A percentile compares a stretch with the other conserved stretches of the same genome.
These are phyloP conservation scores for Samsoniella hepiali DNA, from an alignment of 2,329 filamentous ascomycete species.

Conservation along the genomic window DNA sequence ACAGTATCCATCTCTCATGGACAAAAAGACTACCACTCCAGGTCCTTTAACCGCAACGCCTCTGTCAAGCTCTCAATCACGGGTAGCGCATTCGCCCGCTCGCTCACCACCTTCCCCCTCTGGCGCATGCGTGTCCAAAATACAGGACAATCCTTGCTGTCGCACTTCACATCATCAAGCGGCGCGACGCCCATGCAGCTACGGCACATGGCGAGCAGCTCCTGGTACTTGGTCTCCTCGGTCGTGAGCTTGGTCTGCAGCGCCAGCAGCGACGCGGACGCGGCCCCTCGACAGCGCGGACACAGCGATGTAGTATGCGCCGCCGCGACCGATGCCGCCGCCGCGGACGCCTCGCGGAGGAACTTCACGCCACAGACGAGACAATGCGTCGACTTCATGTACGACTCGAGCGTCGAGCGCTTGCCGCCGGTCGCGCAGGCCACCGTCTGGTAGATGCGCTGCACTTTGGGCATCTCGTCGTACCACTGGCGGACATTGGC, in stretches of 20 bases:
- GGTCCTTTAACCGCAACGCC: constrained; percentile 25
- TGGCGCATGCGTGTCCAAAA: constrained; percentile 78
- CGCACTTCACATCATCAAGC: constrained; percentile 76
- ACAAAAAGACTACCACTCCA: constrained; percentile 34
- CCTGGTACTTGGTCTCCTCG: constrained; percentile 60
- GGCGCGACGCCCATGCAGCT: constrained; percentile 73
- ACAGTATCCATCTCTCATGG: background rate
- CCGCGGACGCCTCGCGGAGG: constrained; percentile 24
- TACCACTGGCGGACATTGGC: constrained; percentile 91
- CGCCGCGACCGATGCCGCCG: background rate
- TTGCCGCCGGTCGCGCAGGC: constrained; percentile 31
- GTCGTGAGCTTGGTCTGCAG: constrained; percentile 60
- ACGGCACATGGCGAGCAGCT: constrained; percentile 71
- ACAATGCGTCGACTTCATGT: constrained; percentile 79
- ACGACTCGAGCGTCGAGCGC: constrained; percentile 85
- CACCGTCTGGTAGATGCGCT: constrained; percentile 55
- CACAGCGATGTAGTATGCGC: constrained; percentile 48
- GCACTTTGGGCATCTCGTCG: constrained; percentile 92
- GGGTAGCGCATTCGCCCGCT: constrained; percentile 34
- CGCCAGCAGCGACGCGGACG: constrained; percentile 59
- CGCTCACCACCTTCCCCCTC: constrained; percentile 42
- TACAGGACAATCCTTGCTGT: constrained; percentile 88
- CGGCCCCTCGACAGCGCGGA: constrained; percentile 46
- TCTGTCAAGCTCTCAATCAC: constrained; percentile 33
- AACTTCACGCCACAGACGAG: constrained; percentile 67